Base-by-base conservation (phyloP, 352 stramenopile genomes). In the Bremia lactucae region DNA sequence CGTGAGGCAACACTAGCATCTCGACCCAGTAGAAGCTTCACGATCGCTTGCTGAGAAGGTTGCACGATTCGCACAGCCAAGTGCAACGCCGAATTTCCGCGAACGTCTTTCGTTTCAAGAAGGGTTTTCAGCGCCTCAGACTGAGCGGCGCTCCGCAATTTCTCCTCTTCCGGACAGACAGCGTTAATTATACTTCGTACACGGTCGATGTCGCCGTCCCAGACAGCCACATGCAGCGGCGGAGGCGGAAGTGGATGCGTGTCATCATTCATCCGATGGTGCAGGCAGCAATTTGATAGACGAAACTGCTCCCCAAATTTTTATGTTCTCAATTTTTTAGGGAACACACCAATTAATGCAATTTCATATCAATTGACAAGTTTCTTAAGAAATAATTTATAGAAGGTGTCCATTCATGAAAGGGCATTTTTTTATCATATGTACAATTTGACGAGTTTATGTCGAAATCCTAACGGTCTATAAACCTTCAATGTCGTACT, bases 1-100 rank as follows among this genome's bases (percentile, higher is more conserved):
- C 52, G 46, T 1, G 57, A 65, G 1, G 52, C 42, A 14, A 68
- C 61, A 22, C 40, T 55, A 7, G 61, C 57, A 31, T 70, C 43
- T 25, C 46, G 38, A 33, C 80, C 64, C 31, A 90, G 47, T 6
- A 90, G 52, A 2, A 74, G 23, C 34, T 76, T 70, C 4, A 87
- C 58, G 29, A 90, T 79, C 0, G 54, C 54, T 6, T 62, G 64
- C 49, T 90, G 78, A 15, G 52, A 25, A 0, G 78, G 65, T 47
- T 87, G 74, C 19, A 81, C 61, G 24, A 85, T 42, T 19, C 78
- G 74, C 31, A 81, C 49, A 11, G 78, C 74, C 51, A 90, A 69
- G 58, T 87, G 76, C 40, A 90, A 42, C 22, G 72, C 65, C 22
- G 78, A 77, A 58, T 87, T 84, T 24, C 78, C 78, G 16, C 66